phyloP scores from a whole-genome alignment of 2,329 filamentous ascomycete species.

The Xylaria sp. region DNA sequence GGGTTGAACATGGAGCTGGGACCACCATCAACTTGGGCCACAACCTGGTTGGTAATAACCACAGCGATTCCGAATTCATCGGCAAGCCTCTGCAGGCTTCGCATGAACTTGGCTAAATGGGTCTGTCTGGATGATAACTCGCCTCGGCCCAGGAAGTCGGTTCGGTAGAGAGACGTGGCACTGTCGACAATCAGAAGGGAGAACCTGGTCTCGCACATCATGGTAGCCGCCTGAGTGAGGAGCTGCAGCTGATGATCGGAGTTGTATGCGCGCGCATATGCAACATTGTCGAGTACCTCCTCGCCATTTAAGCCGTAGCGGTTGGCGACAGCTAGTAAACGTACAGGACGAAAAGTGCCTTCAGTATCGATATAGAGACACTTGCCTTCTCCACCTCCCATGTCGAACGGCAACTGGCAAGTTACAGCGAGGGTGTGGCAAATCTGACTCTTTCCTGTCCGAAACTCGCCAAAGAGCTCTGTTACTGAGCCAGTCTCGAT shows the following conservation, averaged over 20 bases:
- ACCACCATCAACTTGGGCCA: constrained; percentile 96
- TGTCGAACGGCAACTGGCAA: constrained; percentile 96
- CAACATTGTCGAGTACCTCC: constrained; percentile 97
- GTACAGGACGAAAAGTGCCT: constrained; percentile 93
- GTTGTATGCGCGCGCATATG: constrained; percentile 97
- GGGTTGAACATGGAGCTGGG: constrained; percentile 99
- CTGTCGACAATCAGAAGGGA: constrained; percentile 96
- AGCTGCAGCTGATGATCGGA: constrained; percentile 97
- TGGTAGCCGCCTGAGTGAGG: constrained; percentile 91
- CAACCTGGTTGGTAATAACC: constrained; percentile 98
- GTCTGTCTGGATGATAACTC: constrained; percentile 95
- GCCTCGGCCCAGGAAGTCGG: constrained; percentile 95
- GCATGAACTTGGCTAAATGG: constrained; percentile 89
- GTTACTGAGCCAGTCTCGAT: constrained; percentile 98
- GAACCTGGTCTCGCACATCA: constrained; percentile 99
- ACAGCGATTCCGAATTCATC: constrained; percentile 95
- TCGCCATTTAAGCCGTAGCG: constrained; percentile 94
- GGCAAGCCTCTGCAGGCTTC: constrained; percentile 80
- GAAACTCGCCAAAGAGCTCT: constrained; percentile 97
- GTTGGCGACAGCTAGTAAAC: constrained; percentile 90
- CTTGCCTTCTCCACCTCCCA: constrained; percentile 98
- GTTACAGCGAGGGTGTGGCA: constrained; percentile 99
- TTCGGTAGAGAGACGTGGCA: constrained; percentile 93
- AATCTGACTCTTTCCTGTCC: constrained; percentile 98
- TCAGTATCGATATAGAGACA: constrained; percentile 99